Base-by-base conservation (phyloP, 345 rosid genomes). In the Murraya koenigii region DNA sequence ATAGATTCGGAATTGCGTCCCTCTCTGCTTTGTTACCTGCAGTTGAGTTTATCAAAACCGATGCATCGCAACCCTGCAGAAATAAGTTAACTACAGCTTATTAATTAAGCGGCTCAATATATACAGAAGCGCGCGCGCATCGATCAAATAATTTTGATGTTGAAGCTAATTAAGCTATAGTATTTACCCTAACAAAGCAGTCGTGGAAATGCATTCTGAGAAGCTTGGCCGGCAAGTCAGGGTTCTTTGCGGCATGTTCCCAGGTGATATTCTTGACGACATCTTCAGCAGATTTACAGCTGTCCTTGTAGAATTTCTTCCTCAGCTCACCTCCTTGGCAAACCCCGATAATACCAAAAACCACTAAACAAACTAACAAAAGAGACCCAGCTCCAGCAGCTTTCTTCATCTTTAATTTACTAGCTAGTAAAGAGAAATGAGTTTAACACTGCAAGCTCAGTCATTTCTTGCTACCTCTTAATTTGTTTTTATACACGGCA, bases 61-160 rank as follows among this genome's bases (percentile, higher is more conserved):
- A 92, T 15, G 69, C 94, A 38, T 92, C 97, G 75, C 97, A 92
- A 25, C 97, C 97, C 97, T 90, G 78, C 78, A 33, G 75, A 67
- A 0, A 44, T 44, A 52, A 26, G 49, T 69, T 23, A 15, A 1
- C 0, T 2, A 44, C 17, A 3, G 13, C 4, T 30, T 30, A 30
- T 3, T 44, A 11, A 44, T 44, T 44, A 44, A 2, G 13, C 3
- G 49, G 49, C 49, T 13, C 49, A 13, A 47, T 79, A 6, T 59
- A 39, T 36, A 17, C 5, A 7, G 23, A 66, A 58, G 26, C 8
- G n/a, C 10, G 26, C 7, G 67, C 17, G 26, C 5, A 35, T 2
- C 54, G 7, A 9, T 52, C 8, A 30, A 32, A 32, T 28, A 5
- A 63, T 14, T 8, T 19, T 63, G 35, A 28, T 5, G 22, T 25